Conservation (phyloP, 805 yeast genomes). For the Candida stauntonica region DNA sequence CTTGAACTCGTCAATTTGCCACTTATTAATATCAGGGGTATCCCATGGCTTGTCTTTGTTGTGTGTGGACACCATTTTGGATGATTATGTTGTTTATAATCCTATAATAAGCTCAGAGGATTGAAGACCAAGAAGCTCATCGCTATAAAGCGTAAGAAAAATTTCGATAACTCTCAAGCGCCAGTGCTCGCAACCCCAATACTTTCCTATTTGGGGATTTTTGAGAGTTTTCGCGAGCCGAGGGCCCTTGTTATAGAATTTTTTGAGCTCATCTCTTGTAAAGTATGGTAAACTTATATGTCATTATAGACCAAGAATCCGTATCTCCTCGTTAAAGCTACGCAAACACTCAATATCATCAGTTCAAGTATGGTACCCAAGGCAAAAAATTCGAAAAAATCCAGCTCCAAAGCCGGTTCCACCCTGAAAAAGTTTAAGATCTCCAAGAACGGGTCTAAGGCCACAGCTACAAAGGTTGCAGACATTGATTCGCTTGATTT, state of each 20-base stretch:
- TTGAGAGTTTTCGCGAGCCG: background rate
- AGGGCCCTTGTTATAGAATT: background rate
- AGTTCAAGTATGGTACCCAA: constrained; percentile 1
- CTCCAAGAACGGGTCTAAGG: constrained; percentile 8
- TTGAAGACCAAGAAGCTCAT: constrained; percentile 1
- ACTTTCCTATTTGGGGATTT: background rate
- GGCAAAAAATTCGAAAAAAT: background rate
- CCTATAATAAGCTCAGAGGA: too few species aligned
- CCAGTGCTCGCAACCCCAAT: background rate
- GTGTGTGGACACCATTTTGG: constrained; percentile 81
- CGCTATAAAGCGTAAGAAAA: background rate
- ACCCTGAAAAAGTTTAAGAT: constrained; percentile 10
- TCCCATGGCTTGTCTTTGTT: constrained; percentile 98
- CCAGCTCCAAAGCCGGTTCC: background rate
- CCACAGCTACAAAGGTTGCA: constrained; percentile 12
- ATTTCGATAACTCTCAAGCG: too few species aligned
- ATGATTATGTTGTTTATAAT: too few species aligned
- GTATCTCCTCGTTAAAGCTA: background rate
- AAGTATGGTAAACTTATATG: too few species aligned
- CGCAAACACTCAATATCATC: background rate
- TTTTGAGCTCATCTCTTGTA: background rate
- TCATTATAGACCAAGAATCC: background rate
- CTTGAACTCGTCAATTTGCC: constrained; percentile 84
- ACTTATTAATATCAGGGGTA: constrained; percentile 88
- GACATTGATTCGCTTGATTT: constrained; percentile 12